These are phyloP conservation scores for Solanum corneliomulleri DNA, from an alignment of 257 asterid species.

Conservation along the genomic window DNA sequence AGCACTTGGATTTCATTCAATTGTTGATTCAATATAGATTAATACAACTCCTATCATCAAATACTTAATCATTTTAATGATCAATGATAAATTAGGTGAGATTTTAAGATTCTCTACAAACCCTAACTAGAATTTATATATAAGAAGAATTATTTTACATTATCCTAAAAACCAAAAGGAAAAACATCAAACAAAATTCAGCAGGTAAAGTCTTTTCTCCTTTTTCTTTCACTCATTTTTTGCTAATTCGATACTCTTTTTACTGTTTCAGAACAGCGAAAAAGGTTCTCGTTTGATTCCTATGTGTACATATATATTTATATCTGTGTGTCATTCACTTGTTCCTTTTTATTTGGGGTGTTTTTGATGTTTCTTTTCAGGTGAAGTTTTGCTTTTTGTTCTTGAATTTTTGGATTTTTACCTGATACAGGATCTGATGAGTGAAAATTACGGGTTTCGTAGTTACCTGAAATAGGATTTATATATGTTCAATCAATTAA, in stretches of 20 bases:
- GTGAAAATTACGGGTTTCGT: too few species aligned
- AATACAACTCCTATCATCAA: too few species aligned
- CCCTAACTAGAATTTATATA: not conserved
- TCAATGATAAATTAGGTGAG: not conserved
- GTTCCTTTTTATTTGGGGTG: not conserved
- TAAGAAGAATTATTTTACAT: not conserved
- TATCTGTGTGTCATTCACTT: not conserved
- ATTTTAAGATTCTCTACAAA: not conserved
- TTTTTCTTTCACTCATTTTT: not conserved
- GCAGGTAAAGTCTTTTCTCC: not conserved
- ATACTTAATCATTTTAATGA: too few species aligned
- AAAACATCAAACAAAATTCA: too few species aligned
- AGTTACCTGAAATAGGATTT: too few species aligned
- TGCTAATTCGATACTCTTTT: not conserved
- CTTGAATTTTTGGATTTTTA: not conserved
- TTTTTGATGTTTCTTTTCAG: not conserved
- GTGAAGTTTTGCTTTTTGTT: not conserved
- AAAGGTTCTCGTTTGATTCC: too few species aligned
- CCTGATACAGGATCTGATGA: not conserved
- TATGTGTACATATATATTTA: too few species aligned
- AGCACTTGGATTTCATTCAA: too few species aligned
- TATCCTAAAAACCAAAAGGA: not conserved
- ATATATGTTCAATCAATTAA: not conserved
- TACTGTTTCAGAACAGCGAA: too few species aligned
- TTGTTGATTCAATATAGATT: too few species aligned